Evolutionary conservation across 441 rosid species (phyloP).

Genomic region (Corymbia citriodora): DNA sequence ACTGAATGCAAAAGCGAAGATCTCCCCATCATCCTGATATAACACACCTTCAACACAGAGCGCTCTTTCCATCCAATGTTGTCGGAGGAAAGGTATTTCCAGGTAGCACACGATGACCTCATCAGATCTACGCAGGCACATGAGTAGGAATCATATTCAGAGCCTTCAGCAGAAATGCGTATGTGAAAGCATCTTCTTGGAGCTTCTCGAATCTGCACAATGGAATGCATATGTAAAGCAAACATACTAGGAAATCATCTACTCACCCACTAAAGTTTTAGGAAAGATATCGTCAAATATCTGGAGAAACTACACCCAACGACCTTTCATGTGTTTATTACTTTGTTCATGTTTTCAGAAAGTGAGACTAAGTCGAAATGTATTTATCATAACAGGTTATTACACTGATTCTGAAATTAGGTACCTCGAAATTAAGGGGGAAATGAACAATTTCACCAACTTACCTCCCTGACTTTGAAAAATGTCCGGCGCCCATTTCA

Average conservation of each 20-base stretch:
- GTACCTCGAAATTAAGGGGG: background rate
- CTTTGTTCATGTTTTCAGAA: background rate
- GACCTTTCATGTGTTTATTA: background rate
- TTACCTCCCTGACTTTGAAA: constrained; percentile 94
- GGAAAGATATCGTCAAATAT: background rate
- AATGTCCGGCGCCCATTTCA: constrained; percentile 93
- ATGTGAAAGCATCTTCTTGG: constrained; percentile 66
- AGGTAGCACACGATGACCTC: background rate
- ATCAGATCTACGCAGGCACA: constrained; percentile 6
- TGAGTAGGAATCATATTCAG: constrained; percentile 56
- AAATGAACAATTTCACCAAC: background rate
- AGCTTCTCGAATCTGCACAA: constrained; percentile 87
- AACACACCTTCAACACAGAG: background rate
- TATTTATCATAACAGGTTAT: background rate
- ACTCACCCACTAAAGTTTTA: background rate
- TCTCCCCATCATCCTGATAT: too few relatives aligned
- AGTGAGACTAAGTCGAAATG: background rate
- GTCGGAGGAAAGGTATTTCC: background rate
- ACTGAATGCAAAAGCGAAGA: too few relatives aligned
- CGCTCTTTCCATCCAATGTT: background rate
- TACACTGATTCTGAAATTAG: background rate
- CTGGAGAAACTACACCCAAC: background rate
- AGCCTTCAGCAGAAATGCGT: constrained; percentile 63
- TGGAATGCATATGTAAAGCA: background rate
- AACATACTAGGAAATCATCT: background rate